Conservation (phyloP, 257 asterid genomes). For the Primulina huaijiensis region DNA sequence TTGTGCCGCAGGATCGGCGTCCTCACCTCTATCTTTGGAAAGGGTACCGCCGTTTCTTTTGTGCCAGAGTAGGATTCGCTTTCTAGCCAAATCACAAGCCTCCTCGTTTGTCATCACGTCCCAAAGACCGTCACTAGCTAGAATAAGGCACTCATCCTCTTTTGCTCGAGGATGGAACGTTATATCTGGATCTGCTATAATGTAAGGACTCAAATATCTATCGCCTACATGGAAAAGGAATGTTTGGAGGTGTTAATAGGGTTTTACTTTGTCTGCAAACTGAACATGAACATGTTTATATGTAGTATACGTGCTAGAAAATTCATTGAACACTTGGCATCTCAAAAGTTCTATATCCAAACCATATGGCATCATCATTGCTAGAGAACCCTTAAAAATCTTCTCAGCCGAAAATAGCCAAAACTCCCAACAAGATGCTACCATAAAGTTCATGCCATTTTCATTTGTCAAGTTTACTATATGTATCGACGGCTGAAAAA, state of each 20-base stretch:
- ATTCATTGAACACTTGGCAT: too few relatives aligned
- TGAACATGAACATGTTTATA: neutral
- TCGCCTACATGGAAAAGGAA: constrained; percentile 31
- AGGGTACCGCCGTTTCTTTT: constrained; percentile 31
- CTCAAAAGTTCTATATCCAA: too few relatives aligned
- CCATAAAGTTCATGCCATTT: too few relatives aligned
- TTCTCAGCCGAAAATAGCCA: too few relatives aligned
- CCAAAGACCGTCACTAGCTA: constrained; percentile 54
- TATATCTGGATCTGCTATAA: constrained; percentile 43
- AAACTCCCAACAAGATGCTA: too few relatives aligned
- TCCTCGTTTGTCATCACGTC: constrained; percentile 47
- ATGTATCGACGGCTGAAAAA: neutral
- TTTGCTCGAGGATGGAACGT: constrained; percentile 38
- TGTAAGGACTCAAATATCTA: constrained; percentile 46
- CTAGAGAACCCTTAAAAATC: too few relatives aligned
- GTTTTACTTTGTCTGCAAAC: neutral
- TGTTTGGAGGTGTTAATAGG: neutral
- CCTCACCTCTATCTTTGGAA: constrained; percentile 27
- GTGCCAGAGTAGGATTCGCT: constrained; percentile 46
- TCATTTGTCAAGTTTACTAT: too few relatives aligned
- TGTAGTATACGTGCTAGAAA: too few relatives aligned
- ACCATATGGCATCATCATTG: too few relatives aligned
- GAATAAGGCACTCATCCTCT: constrained; percentile 52
- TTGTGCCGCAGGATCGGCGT: constrained; percentile 40
- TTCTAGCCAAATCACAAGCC: constrained; percentile 51